Percentiles rank a stretch among this genome's conserved stretches.
phyloP scores from a whole-genome alignment of 1,284 basidiomycete species.

The Pseudozyma sp. region DNA sequence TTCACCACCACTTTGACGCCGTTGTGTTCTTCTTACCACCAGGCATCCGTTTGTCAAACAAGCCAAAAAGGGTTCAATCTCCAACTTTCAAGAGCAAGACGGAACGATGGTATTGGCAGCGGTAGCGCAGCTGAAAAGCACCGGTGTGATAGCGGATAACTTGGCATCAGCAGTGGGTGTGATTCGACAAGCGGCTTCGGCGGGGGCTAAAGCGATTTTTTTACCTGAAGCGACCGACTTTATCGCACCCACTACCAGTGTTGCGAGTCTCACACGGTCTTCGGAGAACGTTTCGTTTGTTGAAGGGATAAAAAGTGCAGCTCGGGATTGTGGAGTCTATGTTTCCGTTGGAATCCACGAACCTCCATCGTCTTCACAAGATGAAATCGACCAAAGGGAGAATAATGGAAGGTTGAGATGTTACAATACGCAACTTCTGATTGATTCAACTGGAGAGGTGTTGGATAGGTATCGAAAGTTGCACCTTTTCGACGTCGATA shows the following conservation, averaged over 20 bases:
- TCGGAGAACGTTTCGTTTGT: conserved; percentile 65
- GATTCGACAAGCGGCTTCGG: conserved; percentile 64
- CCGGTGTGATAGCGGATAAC: conserved; percentile 60
- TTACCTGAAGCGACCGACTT: conserved; percentile 73
- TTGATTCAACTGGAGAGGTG: conserved; percentile 70
- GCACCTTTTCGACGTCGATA: conserved; percentile 73
- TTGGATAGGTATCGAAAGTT: conserved; percentile 71
- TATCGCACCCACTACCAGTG: conserved; percentile 69
- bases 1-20: too few relatives aligned
- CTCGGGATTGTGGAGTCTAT: conserved; percentile 69
- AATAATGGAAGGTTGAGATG: conserved; percentile 65
- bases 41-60: too few relatives aligned
- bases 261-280: conserved; percentile 58
- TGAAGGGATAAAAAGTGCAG: conserved; percentile 67
- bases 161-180: conserved; percentile 52
- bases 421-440: conserved; percentile 72
- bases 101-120: conserved; percentile 62
- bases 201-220: conserved; percentile 71
- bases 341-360: conserved; percentile 72
- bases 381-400: conserved; percentile 30
- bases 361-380: conserved; percentile 58
- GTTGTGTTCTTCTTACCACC: too few relatives aligned
- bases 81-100: too few relatives aligned
- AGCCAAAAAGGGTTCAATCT: too few relatives aligned
- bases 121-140: conserved; percentile 62